Conservation (phyloP, 495 filamentous ascomycete species). For the Lasiosphaeria miniovina region DNA sequence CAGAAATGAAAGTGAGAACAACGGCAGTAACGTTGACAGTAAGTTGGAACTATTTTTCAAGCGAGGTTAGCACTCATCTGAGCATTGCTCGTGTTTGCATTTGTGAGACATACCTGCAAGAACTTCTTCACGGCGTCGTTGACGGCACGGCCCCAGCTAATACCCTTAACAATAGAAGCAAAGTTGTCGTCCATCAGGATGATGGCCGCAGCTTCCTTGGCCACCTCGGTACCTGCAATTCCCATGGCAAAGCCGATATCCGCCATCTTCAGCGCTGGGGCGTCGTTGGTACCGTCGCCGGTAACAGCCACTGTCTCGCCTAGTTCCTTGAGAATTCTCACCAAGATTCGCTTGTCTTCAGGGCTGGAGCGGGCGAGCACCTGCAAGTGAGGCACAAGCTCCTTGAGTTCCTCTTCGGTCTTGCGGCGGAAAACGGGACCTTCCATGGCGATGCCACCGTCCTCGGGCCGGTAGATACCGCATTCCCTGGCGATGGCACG, state of each 20-base stretch:
- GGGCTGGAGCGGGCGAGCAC: conserved; percentile 84
- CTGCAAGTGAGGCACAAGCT: conserved; percentile 68
- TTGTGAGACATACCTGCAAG: conserved; percentile 55
- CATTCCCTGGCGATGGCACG: conserved; percentile 79
- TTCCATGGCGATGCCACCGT: conserved; percentile 79
- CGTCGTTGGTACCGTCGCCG: conserved; percentile 88
- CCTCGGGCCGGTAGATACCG: conserved; percentile 72
- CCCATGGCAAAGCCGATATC: conserved; percentile 97
- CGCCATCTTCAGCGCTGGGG: conserved; percentile 78
- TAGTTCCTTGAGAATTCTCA: conserved; percentile 67
- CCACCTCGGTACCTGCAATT: conserved; percentile 84
- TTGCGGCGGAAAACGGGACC: conserved; percentile 78
- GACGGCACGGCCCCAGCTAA: conserved; percentile 88
- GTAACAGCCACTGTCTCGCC: conserved; percentile 83
- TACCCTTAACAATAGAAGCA: conserved; percentile 78
- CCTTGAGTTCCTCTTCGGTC: conserved; percentile 64
- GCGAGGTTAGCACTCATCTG: neutral
- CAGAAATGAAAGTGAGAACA: conserved; percentile 74
- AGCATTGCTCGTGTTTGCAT: neutral
- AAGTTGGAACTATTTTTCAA: conserved; percentile 67
- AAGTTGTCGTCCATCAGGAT: conserved; percentile 93
- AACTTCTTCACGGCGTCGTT: conserved; percentile 91
- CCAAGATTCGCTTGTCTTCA: conserved; percentile 81
- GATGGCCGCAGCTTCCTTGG: conserved; percentile 87
- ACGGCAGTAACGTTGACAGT: conserved; percentile 91